Evolutionary conservation across 2,329 filamentous ascomycete genomes (phyloP).

Genomic region (Fusarium pseudograminearum): DNA sequence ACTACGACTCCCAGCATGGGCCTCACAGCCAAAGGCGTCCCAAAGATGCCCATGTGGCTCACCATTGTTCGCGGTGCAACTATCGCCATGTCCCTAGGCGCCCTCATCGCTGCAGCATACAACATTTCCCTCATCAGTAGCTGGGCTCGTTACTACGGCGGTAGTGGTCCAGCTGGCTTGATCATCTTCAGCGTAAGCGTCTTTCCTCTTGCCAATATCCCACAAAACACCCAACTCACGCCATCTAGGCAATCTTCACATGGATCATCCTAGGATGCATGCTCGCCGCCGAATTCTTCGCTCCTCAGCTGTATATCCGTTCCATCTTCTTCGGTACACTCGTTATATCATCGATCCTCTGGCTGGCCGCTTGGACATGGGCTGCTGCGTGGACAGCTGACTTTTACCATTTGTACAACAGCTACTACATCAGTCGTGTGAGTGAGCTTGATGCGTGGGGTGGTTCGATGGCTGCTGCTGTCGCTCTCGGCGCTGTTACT

Average conservation of each 20-base stretch:
- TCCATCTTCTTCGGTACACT: slow-evolving; percentile 54
- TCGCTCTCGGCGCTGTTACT: slow-evolving; percentile 56
- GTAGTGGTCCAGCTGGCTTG: slow-evolving; percentile 56
- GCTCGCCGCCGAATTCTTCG: slow-evolving; percentile 53
- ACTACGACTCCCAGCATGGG: slow-evolving; percentile 40
- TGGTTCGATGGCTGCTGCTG: slow-evolving; percentile 53
- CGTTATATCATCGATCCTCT: slow-evolving; percentile 57
- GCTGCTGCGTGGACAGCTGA: slow-evolving; percentile 52
- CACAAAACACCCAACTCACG: slow-evolving; percentile 7
- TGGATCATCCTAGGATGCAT: slow-evolving; percentile 56
- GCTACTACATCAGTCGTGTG: slow-evolving; percentile 26
- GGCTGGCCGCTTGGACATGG: slow-evolving; percentile 56
- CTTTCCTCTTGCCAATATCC: slow-evolving; percentile 29
- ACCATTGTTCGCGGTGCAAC: slow-evolving; percentile 55
- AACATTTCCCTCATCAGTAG: slow-evolving; percentile 52
- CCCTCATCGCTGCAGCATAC: slow-evolving; percentile 57
- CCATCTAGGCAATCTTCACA: slow-evolving; percentile 55
- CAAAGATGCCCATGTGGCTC: slow-evolving; percentile 53
- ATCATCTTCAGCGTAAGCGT: slow-evolving; percentile 61
- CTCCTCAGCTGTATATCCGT: slow-evolving; percentile 52
- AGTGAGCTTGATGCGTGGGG: slow-evolving; percentile 42
- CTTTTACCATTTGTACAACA: slow-evolving; percentile 43
- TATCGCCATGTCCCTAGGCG: slow-evolving; percentile 55
- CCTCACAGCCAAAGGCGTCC: slow-evolving; percentile 54
- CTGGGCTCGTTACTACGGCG: slow-evolving; percentile 38